Base-by-base conservation (phyloP, 495 filamentous ascomycete species). In the Neurospora sp. region DNA sequence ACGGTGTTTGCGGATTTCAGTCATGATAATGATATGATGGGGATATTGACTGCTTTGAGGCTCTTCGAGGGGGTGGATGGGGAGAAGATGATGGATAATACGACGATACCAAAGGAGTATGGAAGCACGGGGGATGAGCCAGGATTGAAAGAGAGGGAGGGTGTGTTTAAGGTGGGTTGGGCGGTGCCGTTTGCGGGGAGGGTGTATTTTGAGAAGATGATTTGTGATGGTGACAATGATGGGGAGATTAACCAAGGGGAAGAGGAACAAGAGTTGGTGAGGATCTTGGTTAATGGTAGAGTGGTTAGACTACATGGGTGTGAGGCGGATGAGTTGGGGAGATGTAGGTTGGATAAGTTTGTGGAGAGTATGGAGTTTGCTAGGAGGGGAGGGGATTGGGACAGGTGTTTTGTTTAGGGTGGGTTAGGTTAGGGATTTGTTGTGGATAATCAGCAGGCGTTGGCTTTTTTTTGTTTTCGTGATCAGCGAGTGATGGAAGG, bases 141-240 rank as follows among this genome's bases (percentile, higher is more conserved):
- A 4, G 78, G 82, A 59, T 83, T 87, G 8, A 79, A 83, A 44
- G 71, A 83, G 44, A 72, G 72, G 47, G 76, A 80, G 42, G 42
- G 42, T 3, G 89, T 93, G 68, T 94, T 87, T 77, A 87, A 89
- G 31, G 88, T 92, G 0, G 82, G 87, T 14, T 94, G 91, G 91
- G 88, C 88, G 31, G 93, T 95, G 69, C 91, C 93, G 6, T 96
- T 97, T 80, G 92, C 85, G 0, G 90, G 87, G 5, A 83, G 93
- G 59, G 86, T 90, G 70, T 96, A 94, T 78, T 85, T 97, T 69
- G 94, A 97, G 87, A 92, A 93, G 86, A 91, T 96, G 92, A 78
- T 77, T 22, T 97, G 94, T 78, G 69, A 74, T 0, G 81, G 78
- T 35, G 31, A 35, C 31, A 35, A 35, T 35, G 31, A 59, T 16